Percentiles rank a stretch among this genome's conserved stretches.
Evolutionary conservation across 768 basidiomycete species (phyloP).

Genomic region (Cytidiella melzeri): DNA sequence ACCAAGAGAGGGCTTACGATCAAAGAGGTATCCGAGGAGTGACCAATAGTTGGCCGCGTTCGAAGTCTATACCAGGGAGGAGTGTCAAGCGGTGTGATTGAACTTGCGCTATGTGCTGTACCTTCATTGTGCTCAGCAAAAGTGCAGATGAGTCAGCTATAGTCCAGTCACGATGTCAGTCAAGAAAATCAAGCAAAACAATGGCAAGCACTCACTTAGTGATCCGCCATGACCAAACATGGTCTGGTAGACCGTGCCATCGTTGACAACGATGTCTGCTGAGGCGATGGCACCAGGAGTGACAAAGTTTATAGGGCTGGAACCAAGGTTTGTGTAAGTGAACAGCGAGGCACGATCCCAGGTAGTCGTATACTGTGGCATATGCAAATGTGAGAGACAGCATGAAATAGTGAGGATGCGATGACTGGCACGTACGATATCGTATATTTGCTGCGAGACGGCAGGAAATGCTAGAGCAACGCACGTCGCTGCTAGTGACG

Average conservation of each 20-base stretch:
- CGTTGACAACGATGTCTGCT: conserved; percentile 60
- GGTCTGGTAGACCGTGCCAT: conserved; percentile 48
- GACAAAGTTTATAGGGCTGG: conserved; percentile 47
- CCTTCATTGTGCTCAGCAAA: conserved; percentile 61
- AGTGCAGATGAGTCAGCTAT: conserved; percentile 69
- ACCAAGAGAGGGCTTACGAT: conserved; percentile 23
- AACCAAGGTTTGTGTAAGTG: conserved; percentile 41
- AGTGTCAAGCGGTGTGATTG: neutral
- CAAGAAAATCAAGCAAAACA: neutral
- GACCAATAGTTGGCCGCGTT: conserved; percentile 44
- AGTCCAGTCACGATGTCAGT: conserved; percentile 6
- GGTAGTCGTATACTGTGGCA: conserved; percentile 27
- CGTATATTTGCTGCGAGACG: conserved; percentile 28
- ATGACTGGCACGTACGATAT: conserved; percentile 20
- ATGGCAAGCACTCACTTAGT: conserved; percentile 40
- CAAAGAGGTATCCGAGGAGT: conserved; percentile 54
- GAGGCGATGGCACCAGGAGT: conserved; percentile 49
- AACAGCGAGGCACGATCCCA: conserved; percentile 41
- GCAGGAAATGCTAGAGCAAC: conserved; percentile 18
- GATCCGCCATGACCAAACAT: conserved; percentile 64
- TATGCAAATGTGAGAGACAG: conserved; percentile 1
- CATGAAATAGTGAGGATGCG: neutral
- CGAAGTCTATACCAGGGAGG: conserved; percentile 39
- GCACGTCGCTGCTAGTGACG: conserved; percentile 12
- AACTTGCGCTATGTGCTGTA: conserved; percentile 15